Conservation (phyloP, 2,329 filamentous ascomycete species). For the Elsinoe perseae region DNA sequence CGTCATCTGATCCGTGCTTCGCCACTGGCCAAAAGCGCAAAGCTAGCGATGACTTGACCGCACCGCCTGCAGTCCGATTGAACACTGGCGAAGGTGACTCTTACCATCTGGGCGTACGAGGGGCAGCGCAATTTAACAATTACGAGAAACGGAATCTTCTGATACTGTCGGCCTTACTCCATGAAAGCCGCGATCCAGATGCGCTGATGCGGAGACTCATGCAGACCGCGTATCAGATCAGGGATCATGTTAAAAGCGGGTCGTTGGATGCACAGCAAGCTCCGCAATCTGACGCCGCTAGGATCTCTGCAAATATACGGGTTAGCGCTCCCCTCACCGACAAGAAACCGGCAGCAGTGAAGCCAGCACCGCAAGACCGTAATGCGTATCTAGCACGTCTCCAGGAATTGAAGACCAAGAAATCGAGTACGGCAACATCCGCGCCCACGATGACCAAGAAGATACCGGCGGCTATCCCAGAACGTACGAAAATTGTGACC, state of each 20-base stretch:
- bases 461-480: neutral
- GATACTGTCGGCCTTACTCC: constrained; percentile 12
- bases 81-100: neutral
- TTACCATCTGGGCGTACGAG: neutral
- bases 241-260: neutral
- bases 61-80: constrained; percentile 16
- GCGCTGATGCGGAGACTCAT: neutral
- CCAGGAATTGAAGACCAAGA: constrained; percentile 63
- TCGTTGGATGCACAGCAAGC: neutral
- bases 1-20: neutral
- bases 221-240: neutral
- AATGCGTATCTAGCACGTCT: constrained; percentile 71
- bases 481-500: neutral
- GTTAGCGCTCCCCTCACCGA: neutral
- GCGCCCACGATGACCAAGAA: neutral
- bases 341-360: neutral
- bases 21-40: constrained; percentile 10
- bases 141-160: neutral
- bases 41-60: neutral
- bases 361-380: constrained; percentile 44
- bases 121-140: neutral
- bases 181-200: constrained; percentile 15
- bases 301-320: neutral
- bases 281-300: neutral
- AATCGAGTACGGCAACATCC: constrained; percentile 24